These are phyloP conservation scores for Thozetella sp. DNA, from an alignment of 495 filamentous ascomycete species.

Conservation along the genomic window DNA sequence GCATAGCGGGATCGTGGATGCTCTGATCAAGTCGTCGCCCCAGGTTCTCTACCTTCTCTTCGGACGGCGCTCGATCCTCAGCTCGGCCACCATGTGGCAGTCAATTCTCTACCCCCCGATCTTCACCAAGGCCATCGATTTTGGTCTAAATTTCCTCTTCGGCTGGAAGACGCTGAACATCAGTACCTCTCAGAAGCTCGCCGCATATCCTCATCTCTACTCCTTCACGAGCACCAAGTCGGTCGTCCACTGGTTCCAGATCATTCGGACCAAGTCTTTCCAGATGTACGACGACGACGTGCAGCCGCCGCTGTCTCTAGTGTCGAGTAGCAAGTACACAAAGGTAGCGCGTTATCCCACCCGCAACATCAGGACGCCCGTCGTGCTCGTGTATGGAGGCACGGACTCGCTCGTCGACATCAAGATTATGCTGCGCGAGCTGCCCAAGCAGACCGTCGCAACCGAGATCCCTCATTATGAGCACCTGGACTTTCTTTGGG, in stretches of 20 bases:
- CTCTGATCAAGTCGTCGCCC: slow-evolving; percentile 90
- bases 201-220: slow-evolving; percentile 95
- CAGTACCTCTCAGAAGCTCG: slow-evolving; percentile 83
- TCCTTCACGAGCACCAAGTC: slow-evolving; percentile 95
- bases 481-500: slow-evolving; percentile 98
- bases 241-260: slow-evolving; percentile 99
- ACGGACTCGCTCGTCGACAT: slow-evolving; percentile 97
- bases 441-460: slow-evolving; percentile 81
- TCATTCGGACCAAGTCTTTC: slow-evolving; percentile 91
- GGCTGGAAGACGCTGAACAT: slow-evolving; percentile 91
- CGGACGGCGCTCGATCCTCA: slow-evolving; percentile 89
- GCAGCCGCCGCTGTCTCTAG: slow-evolving; percentile 48
- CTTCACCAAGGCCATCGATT: slow-evolving; percentile 87
- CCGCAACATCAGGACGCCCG: slow-evolving; percentile 93
- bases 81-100: slow-evolving; percentile 96
- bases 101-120: slow-evolving; percentile 93
- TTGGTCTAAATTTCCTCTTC: slow-evolving; percentile 79
- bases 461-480: slow-evolving; percentile 89
- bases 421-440: slow-evolving; percentile 82
- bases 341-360: slow-evolving; percentile 97
- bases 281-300: slow-evolving; percentile 99
- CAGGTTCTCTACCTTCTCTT: slow-evolving; percentile 93
- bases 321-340: slow-evolving; percentile 52
- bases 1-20: slow-evolving; percentile 84
- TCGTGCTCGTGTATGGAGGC: slow-evolving; percentile 90